Base-by-base conservation (phyloP, 257 asterid species). In the Forsythia viridissima region DNA sequence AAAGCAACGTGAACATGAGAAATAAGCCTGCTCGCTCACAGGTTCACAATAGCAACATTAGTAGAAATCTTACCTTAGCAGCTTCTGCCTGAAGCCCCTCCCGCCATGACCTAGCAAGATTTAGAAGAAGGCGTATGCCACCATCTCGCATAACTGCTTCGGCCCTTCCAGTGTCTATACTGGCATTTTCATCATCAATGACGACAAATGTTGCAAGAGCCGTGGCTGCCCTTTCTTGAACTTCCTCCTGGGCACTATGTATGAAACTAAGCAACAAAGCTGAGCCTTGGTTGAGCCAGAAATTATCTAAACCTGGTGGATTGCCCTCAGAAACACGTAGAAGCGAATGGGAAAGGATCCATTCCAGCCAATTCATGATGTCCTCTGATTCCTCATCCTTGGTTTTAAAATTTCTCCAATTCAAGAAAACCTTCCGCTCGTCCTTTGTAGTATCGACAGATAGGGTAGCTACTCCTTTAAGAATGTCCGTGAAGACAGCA, bases 1-100 rank as follows among this genome's bases (percentile, higher is more conserved):
- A 52, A 30, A 44, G 68, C 67, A 55, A 37, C 20, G 78, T 16
- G 63, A 79, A 69, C 21, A 4, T 75, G 37, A 44, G 15, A 9
- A 42, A 44, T 21, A 39, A 68, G 40, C 37, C 34, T 6, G 39
- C 63, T 39, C 15, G 51, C 52, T 11, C 20, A 8, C 68, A 70
- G 8, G 8, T 24, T 55, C 4, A 37, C 30, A 43, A 66, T 65
- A 78, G 79, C 72, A 79, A n/a, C 41, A 42, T 6, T 37, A n/a
- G 13, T 8, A 73, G 6, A 80, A 72, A 71, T 43, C 44, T 79
- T 84, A 91, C 98, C 93, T 90, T 90, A 80, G 96, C 89, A 78
- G 96, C 93, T 85, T 91, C 97, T 42, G 92, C 87, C 85, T 93
- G 98, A 82, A 93, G 96, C 81, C 94, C 94, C 83, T 91, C 97